Conservation (phyloP, 768 basidiomycete genomes). For the Kwoniella mangroviensis region DNA sequence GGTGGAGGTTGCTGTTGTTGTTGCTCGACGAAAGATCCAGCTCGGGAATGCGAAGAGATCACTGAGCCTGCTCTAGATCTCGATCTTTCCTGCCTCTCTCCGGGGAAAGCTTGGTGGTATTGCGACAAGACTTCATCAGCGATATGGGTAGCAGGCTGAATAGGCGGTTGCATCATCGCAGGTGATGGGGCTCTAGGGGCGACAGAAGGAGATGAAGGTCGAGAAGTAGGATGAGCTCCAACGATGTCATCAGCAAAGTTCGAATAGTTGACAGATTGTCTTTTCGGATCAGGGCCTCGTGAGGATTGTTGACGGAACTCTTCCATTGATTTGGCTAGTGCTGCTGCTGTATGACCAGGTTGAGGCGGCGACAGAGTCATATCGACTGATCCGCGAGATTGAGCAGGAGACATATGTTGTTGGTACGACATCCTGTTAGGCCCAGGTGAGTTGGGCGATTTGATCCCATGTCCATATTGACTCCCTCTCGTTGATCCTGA, state of each 20-base stretch:
- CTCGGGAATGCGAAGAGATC: constrained; percentile 35
- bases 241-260: constrained; percentile 77
- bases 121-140: constrained; percentile 70
- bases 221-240: constrained; percentile 75
- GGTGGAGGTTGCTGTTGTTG: constrained; percentile 45
- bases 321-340: constrained; percentile 56
- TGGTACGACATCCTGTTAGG: constrained; percentile 48
- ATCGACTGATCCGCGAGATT: constrained; percentile 38
- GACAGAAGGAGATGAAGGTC: constrained; percentile 69
- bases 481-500: constrained; percentile 37
- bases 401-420: constrained; percentile 21
- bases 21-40: constrained; percentile 45
- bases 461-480: constrained; percentile 28
- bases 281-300: constrained; percentile 31
- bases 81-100: constrained; percentile 62
- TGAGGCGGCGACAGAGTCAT: constrained; percentile 53
- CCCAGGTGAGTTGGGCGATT: constrained; percentile 45
- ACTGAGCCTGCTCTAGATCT: constrained; percentile 40
- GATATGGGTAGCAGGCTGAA: constrained; percentile 61
- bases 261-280: constrained; percentile 66
- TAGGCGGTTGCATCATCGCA: constrained; percentile 72
- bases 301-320: constrained; percentile 58
- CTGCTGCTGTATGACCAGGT: constrained; percentile 56
- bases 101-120: constrained; percentile 86
- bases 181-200: constrained; percentile 57